These are phyloP conservation scores for Leishmania gerbilli DNA, from an alignment of 208 protist genomes.

Conservation along the genomic window DNA sequence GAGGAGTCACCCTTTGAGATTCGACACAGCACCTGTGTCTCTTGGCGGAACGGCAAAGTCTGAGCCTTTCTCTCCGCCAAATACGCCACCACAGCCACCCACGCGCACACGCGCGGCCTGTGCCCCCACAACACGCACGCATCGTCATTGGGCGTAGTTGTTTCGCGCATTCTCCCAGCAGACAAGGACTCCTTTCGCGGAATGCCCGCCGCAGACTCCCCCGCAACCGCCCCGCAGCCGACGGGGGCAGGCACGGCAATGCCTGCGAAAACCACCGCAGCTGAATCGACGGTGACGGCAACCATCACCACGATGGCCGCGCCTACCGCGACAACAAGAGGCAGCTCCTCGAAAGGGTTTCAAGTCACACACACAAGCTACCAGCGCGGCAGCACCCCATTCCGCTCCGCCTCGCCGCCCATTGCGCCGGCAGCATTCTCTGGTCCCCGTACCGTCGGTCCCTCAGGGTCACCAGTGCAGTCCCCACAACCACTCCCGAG, in stretches of 20 bases:
- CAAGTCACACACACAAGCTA: constrained; percentile 41
- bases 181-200: background rate
- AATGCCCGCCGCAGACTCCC: constrained; percentile 7
- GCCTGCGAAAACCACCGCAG: background rate
- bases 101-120: background rate
- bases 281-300: background rate
- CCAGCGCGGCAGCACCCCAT: constrained; percentile 20
- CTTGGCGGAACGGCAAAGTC: background rate
- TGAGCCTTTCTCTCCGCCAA: background rate
- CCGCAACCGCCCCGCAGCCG: background rate
- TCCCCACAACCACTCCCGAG: constrained; percentile 9
- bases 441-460: background rate
- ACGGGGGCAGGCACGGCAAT: background rate
- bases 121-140: background rate
- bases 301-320: background rate
- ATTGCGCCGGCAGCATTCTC: constrained; percentile 17
- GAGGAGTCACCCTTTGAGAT: background rate
- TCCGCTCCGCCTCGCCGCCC: constrained; percentile 9
- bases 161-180: background rate
- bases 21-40: background rate
- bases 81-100: background rate
- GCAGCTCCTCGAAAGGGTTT: constrained; percentile 19
- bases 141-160: background rate
- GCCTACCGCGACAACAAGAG: background rate
- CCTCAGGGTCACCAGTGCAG: constrained; percentile 4